Conservation (phyloP, 2,329 filamentous ascomycete species). For the Nigrospora osmanthi region DNA sequence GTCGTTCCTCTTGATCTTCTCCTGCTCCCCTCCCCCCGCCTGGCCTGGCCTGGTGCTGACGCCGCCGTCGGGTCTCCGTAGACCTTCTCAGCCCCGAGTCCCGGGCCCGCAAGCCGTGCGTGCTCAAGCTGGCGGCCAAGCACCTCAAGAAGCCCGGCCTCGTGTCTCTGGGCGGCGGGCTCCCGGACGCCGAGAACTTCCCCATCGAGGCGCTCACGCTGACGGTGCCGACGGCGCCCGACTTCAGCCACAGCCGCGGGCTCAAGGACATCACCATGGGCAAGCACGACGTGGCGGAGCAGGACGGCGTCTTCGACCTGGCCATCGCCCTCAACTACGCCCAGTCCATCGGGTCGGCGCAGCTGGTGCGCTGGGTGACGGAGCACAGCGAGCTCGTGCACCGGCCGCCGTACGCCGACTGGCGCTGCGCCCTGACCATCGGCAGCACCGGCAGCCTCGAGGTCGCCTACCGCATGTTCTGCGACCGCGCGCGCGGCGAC, state of each 20-base stretch:
- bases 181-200: constrained; percentile 86
- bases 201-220: constrained; percentile 75
- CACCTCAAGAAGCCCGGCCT: constrained; percentile 74
- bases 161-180: constrained; percentile 86
- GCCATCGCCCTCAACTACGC: constrained; percentile 90
- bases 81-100: constrained; percentile 57
- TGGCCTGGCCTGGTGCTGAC: constrained; percentile 22
- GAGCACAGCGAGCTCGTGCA: constrained; percentile 94
- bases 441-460: constrained; percentile 85
- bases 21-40: neutral
- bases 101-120: constrained; percentile 52
- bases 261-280: constrained; percentile 56
- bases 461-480: constrained; percentile 75
- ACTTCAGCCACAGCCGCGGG: constrained; percentile 61
- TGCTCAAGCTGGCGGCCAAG: constrained; percentile 76
- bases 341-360: constrained; percentile 76
- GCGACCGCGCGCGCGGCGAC: constrained; percentile 60
- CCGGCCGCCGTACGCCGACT: constrained; percentile 81
- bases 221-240: constrained; percentile 61
- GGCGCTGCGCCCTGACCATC: constrained; percentile 74
- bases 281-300: constrained; percentile 67
- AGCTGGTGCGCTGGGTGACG: constrained; percentile 82
- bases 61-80: constrained; percentile 41
- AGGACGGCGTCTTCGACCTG: constrained; percentile 55
- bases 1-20: constrained; percentile 26